Base-by-base conservation (phyloP, 805 yeast species). In the Yamadazyma phyllophila region DNA sequence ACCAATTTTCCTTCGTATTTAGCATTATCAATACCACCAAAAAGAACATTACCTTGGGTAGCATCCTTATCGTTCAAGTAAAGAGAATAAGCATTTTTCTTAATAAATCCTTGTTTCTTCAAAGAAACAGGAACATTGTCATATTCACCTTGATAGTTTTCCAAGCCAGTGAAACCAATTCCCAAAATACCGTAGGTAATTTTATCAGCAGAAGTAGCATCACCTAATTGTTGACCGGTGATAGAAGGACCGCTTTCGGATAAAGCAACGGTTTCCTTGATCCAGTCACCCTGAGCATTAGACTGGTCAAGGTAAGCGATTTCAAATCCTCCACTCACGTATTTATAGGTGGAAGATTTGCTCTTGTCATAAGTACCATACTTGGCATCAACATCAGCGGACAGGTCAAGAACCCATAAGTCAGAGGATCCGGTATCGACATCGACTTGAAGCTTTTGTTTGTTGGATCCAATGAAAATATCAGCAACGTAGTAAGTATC, bases 261-360 rank as follows among this genome's bases (percentile, higher is more conserved):
- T 26, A 57, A 44, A 8, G 45, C 24, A n/a, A 54, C 52, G 15
- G 40, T 33, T 34, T 57, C 61, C 15, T 30, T 38, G 16, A 45
- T 48, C 51, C 51, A 57, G 27, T 47, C 36, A 32, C 61, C 61
- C 5, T 48, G 39, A 6, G 82, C 81, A 44, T 54, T 61, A 3
- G 79, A 68, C 3, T 59, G 52, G 56, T 79, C 83, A 7, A 71
- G 81, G 51, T 79, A 79, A 2, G 54, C 30, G 47, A 78, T 76
- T 11, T 54, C 39, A 52, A 78, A 78, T 1, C 57, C 51, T 7
- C 57, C 52, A 7, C 66, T 66, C 44, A 72, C 64, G 16, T 46
- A 39, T 3, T 52, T 26, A 50, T 58, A 74, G 7, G 72, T 47
- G 0, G 64, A 46, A 1, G 79, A 74, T 4, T 48, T 27, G 2